Conservation (phyloP, 1,284 basidiomycete genomes). For the Malassezia dermatis region DNA sequence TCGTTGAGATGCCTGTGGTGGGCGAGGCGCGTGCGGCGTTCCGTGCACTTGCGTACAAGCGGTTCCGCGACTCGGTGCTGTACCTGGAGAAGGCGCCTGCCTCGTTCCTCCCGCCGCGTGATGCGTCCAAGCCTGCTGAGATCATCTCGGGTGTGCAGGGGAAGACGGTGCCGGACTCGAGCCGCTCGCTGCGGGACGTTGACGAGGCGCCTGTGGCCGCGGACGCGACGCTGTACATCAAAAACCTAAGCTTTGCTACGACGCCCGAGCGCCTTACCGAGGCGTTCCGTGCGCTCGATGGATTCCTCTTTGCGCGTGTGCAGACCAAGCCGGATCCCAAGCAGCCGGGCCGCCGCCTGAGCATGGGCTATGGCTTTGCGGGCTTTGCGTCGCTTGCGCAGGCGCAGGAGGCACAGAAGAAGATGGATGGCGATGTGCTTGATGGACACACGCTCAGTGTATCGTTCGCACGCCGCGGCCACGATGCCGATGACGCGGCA, state of each 20-base stretch:
- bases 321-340: conserved; percentile 77
- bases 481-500: conserved; percentile 52
- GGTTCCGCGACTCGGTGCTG: conserved; percentile 75
- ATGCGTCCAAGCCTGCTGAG: not conserved
- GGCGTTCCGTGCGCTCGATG: conserved; percentile 66
- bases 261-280: conserved; percentile 62
- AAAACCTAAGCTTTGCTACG: conserved; percentile 86
- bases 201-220: conserved; percentile 46
- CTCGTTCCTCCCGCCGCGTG: conserved; percentile 53
- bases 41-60: conserved; percentile 70
- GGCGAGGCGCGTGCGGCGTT: conserved; percentile 53
- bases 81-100: conserved; percentile 84
- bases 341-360: conserved; percentile 51
- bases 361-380: conserved; percentile 93
- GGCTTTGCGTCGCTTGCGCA: conserved; percentile 70
- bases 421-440: conserved; percentile 69
- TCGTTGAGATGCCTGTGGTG: conserved; percentile 71
- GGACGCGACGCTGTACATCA: conserved; percentile 81
- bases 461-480: conserved; percentile 75
- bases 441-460: conserved; percentile 78
- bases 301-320: conserved; percentile 76
- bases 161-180: conserved; percentile 20
- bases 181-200: conserved; percentile 22
- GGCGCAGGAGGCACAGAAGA: conserved; percentile 66
- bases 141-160: conserved; percentile 10